Evolutionary conservation across 306 rosid species (phyloP).

Genomic region (Echinosophora koreensis): DNA sequence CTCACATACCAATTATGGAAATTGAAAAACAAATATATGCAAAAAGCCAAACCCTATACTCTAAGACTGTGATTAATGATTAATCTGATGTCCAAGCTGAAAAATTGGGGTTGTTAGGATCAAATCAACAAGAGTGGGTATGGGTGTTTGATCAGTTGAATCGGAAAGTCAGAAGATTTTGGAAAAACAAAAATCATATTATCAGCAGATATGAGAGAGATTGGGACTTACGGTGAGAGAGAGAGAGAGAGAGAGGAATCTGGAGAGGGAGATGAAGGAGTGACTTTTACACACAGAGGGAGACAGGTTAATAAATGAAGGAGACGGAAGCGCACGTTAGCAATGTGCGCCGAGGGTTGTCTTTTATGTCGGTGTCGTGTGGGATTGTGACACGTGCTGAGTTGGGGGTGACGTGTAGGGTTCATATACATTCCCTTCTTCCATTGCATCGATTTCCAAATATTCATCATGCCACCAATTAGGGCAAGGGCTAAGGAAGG

Average conservation of each 20-base stretch:
- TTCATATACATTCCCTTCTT: too few species aligned
- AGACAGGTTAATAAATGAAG: neutral
- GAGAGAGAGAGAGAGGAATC: constrained; percentile 29
- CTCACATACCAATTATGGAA: too few species aligned
- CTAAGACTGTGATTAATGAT: too few species aligned
- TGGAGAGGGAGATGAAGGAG: constrained; percentile 15
- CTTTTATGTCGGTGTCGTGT: neutral
- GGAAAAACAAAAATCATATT: constrained; percentile 4
- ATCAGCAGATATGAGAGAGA: neutral
- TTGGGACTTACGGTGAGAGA: constrained; percentile 39
- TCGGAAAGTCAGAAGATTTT: neutral
- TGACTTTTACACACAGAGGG: neutral
- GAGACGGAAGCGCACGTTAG: constrained; percentile 46
- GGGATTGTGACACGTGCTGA: neutral
- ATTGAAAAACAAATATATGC: too few species aligned
- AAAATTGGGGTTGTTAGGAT: too few species aligned
- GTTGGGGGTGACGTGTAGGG: neutral
- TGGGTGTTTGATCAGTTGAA: neutral
- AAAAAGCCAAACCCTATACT: too few species aligned
- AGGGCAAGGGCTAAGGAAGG: too few species aligned
- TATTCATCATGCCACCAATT: neutral
- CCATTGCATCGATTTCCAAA: neutral
- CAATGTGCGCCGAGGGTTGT: neutral
- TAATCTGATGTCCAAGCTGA: too few species aligned
- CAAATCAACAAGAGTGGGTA: neutral